phyloP scores from a whole-genome alignment of 1,139 yeast species.

The Blastobotrys capitulatus region DNA sequence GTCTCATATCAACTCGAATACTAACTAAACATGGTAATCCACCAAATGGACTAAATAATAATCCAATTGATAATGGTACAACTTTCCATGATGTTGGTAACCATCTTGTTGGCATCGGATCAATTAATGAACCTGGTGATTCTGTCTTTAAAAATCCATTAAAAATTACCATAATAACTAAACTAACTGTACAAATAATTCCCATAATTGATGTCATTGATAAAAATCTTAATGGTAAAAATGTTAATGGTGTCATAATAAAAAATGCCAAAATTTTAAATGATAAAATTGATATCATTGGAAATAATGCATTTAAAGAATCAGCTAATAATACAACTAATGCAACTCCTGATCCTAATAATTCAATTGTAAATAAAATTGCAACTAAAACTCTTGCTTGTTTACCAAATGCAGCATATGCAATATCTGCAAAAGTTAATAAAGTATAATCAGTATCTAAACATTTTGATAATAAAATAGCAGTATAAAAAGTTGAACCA shows the following conservation, averaged over 20 bases:
- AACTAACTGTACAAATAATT: slow-evolving; percentile 60
- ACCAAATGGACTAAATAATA: slow-evolving; percentile 85
- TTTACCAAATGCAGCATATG: slow-evolving; percentile 66
- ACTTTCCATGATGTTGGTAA: slow-evolving; percentile 49
- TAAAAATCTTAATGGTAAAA: slow-evolving; percentile 65
- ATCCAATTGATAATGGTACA: slow-evolving; percentile 60
- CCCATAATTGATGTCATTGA: slow-evolving; percentile 73
- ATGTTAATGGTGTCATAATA: slow-evolving; percentile 55
- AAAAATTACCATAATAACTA: slow-evolving; percentile 51
- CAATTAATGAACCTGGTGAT: slow-evolving; percentile 62
- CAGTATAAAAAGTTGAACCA: slow-evolving; percentile 59
- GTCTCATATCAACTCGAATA: slow-evolving; percentile 75
- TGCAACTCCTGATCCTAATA: slow-evolving; percentile 73
- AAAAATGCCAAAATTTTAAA: slow-evolving; percentile 60
- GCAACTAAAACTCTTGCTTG: slow-evolving; percentile 63
- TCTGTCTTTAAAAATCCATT: slow-evolving; percentile 56
- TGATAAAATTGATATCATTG: slow-evolving; percentile 40
- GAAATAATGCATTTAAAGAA: slow-evolving; percentile 64
- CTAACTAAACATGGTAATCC: slow-evolving; percentile 87
- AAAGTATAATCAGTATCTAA: slow-evolving; percentile 71
- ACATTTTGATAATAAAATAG: slow-evolving; percentile 55
- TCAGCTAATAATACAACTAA: slow-evolving; percentile 79
- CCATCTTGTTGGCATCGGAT: slow-evolving; percentile 41
- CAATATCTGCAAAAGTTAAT: slow-evolving; percentile 85
- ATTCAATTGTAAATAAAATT: slow-evolving; percentile 64